Evolutionary conservation across 2,329 filamentous ascomycete genomes (phyloP).

Genomic region (Huntiella bhutanensis): DNA sequence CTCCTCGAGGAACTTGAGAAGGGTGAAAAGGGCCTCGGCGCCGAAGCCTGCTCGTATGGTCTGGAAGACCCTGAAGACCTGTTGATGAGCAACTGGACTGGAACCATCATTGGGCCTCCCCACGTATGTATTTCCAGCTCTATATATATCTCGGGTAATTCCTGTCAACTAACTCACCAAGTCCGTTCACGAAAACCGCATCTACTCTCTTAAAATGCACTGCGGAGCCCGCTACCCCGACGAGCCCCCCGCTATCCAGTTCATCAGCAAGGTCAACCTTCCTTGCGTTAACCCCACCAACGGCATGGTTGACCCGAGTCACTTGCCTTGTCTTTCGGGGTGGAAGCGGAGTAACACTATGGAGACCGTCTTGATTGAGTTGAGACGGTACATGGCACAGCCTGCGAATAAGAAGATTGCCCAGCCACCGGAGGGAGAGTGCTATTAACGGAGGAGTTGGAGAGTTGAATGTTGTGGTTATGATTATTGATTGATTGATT

Average conservation of each 20-base stretch:
- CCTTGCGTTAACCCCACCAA: constrained; percentile 71
- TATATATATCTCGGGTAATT: not conserved
- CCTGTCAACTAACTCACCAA: constrained; percentile 19
- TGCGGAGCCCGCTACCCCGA: constrained; percentile 84
- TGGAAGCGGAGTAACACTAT: constrained; percentile 92
- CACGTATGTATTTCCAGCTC: constrained; percentile 45
- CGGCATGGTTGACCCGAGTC: constrained; percentile 67
- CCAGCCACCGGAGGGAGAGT: constrained; percentile 73
- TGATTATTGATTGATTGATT: not conserved
- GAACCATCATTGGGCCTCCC: constrained; percentile 88
- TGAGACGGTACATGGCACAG: constrained; percentile 86
- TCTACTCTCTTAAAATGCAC: constrained; percentile 95
- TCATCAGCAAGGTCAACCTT: constrained; percentile 89
- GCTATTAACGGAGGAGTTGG: constrained; percentile 15
- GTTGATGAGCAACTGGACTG: constrained; percentile 97
- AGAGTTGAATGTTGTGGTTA: not conserved
- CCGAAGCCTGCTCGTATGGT: constrained; percentile 93
- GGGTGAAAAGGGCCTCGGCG: constrained; percentile 91
- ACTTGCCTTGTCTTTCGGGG: constrained; percentile 66
- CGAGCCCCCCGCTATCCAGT: constrained; percentile 71
- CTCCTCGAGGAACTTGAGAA: constrained; percentile 96
- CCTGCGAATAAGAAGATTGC: constrained; percentile 85
- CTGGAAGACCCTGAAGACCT: constrained; percentile 86
- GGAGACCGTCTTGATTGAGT: constrained; percentile 79
- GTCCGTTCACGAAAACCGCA: constrained; percentile 96